A percentile compares a stretch with the other conserved stretches of the same genome.
Evolutionary conservation across 2,329 filamentous ascomycete genomes (phyloP).

Genomic region (Teratosphaeria nubilosa): DNA sequence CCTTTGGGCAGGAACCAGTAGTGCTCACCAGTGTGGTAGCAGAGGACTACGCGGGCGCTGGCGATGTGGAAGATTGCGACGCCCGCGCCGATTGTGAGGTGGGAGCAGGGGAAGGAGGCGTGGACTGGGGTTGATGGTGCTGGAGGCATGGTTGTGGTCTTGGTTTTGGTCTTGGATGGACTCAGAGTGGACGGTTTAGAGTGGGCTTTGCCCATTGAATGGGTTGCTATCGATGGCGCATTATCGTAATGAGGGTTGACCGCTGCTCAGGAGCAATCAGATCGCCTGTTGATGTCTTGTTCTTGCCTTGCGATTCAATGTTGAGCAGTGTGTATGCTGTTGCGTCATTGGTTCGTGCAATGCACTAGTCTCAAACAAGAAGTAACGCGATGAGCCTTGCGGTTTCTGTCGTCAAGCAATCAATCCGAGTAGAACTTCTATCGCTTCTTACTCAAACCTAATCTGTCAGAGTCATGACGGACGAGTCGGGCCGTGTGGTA

Average conservation of each 20-base stretch:
- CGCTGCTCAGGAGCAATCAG: not conserved
- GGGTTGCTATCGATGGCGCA: not conserved
- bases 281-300: not conserved
- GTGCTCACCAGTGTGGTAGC: constrained; percentile 31
- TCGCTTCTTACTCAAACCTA: no score
- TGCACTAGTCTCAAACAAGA: not conserved
- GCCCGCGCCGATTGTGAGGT: constrained; percentile 29
- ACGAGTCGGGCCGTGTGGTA: no score
- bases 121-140: constrained; percentile 12
- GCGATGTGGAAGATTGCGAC: constrained; percentile 43
- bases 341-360: not conserved
- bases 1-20: constrained; percentile 43
- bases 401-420: no score
- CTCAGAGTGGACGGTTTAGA: not conserved
- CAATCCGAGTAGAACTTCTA: no score
- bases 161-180: not conserved
- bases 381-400: not conserved
- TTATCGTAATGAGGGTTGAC: not conserved
- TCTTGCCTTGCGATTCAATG: not conserved
- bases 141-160: constrained; percentile 6
- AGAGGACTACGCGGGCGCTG: constrained; percentile 36
- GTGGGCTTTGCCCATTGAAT: not conserved
- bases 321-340: not conserved
- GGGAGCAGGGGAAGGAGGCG: constrained; percentile 16
- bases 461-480: no score